Base-by-base conservation (phyloP, 1,139 yeast genomes). In the Yamadazyma atlantica region DNA sequence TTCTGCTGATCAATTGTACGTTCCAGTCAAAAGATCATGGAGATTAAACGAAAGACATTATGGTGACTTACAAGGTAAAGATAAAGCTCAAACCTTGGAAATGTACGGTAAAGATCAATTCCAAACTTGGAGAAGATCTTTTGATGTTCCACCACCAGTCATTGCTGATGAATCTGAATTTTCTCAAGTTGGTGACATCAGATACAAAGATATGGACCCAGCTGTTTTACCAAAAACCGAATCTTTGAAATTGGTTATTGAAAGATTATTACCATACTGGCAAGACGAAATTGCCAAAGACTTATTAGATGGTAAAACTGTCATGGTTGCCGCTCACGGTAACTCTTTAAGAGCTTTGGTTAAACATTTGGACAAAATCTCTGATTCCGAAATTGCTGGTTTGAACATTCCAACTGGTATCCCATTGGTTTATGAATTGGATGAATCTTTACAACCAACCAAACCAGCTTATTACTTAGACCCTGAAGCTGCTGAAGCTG, bases 401-500 rank as follows among this genome's bases (percentile, higher is more conserved):
- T 82, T 90, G 66, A 90, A 90, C 82, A 88, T 90, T 64, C 97
- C 97, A 69, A 92, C 98, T 57, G 98, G 97, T 78, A 92, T 90
- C 54, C 98, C 98, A 64, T 82, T 92, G 73, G 97, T 92, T 48
- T 92, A 87, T 74, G 97, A 90, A 75, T 83, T 92, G 63, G 97
- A 90, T 66, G 85, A 78, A 45, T 62, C 77, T 60, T 84, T 90
- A 73, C 80, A 81, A 72, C 97, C 97, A 71, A 75, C 83, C 62
- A 89, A 89, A 82, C 87, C 90, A 51, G 84, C 95, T 55, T 87
- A 89, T 79, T 90, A 90, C 82, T 84, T 90, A 73, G 97, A 90
- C 74, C 97, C 97, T 58, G 97, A 88, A 75, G 97, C 97, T 61
- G 97, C 97, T 62, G 96, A 89, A 50, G 97, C 97, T 43, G 97